Evolutionary conservation across 345 rosid genomes (phyloP), one percentile per base, ranked within the genome.

Genomic region (Ricinus communis): DNA sequence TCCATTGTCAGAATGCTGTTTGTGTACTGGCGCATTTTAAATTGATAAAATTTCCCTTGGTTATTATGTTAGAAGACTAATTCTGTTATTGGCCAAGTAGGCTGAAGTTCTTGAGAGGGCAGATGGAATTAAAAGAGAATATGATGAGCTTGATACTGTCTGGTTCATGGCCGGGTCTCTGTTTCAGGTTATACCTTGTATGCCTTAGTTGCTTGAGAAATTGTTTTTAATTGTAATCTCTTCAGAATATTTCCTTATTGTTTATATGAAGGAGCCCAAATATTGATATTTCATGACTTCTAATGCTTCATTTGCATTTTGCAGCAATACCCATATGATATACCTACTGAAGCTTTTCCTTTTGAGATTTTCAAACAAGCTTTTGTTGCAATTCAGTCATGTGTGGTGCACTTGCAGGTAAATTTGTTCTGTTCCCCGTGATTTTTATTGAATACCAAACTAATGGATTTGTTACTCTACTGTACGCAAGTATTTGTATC

Each of bases 81-180:
- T 71, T 76, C 30, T 76, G 66, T 53, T 71, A 31, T 77, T 47
- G 63, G 28, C 79, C 74, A 71, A 75, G 69, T 68, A 91, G 98
- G 96, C 86, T 46, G 98, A 86, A 85, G 89, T 91, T 82, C 82
- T 94, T 68, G 91, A 84, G 74, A 88, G 98, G 80, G 91, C 88
- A 46, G 91, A 86, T 74, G 96, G 97, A 71, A 94, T 94, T 70
- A 91, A 82, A 82, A 88, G 96, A 83, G 97, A 94, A 77, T 94
- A 91, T 63, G 78, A 85, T 69, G 98, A 94, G 86, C 97, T 94
- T 22, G 98, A 91, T 81, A 91, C 97, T 46, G 95, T 94, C 71
- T 94, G 97, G 98, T 94, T 94, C 82, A 94, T 94, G 98, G 98
- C 96, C 73, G 98, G 97, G 66, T 94, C 98, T 69, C 82, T 94